phyloP scores from a whole-genome alignment of 2,329 filamentous ascomycete genomes.

The Elsinoe perseae region DNA sequence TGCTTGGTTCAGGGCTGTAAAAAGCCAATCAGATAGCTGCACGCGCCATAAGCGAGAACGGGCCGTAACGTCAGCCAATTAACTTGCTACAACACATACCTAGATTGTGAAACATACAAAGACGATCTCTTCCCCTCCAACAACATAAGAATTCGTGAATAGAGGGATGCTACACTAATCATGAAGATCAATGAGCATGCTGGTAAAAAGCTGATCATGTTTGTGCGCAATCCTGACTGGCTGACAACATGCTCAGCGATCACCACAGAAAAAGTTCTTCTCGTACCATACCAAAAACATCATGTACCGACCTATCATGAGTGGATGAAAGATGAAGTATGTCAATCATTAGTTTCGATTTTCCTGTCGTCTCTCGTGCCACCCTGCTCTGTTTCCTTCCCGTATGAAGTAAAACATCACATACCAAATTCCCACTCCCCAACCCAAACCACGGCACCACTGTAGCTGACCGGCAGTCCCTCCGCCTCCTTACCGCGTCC shows the following conservation, averaged over 20 bases:
- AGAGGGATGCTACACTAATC: neutral
- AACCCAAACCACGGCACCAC: neutral
- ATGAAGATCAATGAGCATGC: slow-evolving; percentile 39
- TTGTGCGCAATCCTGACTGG: neutral
- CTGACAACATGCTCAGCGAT: slow-evolving; percentile 48
- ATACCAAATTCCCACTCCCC: neutral
- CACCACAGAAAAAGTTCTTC: slow-evolving; percentile 55
- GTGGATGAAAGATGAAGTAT: slow-evolving; percentile 81
- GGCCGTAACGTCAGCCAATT: neutral
- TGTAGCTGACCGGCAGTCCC: slow-evolving; percentile 43
- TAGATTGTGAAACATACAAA: neutral
- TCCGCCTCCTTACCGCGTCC: slow-evolving; percentile 79
- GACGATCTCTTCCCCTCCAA: neutral
- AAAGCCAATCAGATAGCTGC: neutral
- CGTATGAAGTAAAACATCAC: too few relatives aligned
- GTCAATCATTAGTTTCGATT: slow-evolving; percentile 7
- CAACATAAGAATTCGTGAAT: slow-evolving; percentile 21
- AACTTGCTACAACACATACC: neutral
- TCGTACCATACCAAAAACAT: slow-evolving; percentile 75
- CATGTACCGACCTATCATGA: slow-evolving; percentile 78
- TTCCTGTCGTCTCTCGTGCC: neutral
- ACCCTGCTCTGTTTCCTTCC: neutral
- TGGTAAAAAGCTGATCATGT: slow-evolving; percentile 23
- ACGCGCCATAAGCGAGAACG: neutral
- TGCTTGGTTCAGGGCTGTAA: neutral